A percentile compares a stretch with the other conserved stretches of the same genome.
phyloP scores from a whole-genome alignment of 2,329 filamentous ascomycete species.

The Tothia fuscella region DNA sequence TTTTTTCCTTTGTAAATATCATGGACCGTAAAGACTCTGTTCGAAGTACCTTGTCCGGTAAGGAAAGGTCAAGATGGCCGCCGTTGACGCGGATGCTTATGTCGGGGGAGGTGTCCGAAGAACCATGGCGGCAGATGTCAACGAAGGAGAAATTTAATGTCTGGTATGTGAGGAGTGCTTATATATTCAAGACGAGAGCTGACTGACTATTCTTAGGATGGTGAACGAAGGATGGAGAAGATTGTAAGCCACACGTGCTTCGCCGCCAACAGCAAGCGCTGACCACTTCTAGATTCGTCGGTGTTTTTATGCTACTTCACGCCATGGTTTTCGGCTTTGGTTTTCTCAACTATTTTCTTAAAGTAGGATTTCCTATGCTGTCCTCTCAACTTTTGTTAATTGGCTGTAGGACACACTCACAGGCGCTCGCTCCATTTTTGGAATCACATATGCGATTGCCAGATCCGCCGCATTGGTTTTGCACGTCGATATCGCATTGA shows the following conservation, averaged over 20 bases:
- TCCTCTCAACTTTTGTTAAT: constrained; percentile 7
- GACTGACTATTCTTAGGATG: too few relatives aligned
- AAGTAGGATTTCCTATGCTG: constrained; percentile 29
- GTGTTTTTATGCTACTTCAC: constrained; percentile 62
- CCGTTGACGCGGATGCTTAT: constrained; percentile 72
- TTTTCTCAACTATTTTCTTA: constrained; percentile 67
- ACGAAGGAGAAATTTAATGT: constrained; percentile 62
- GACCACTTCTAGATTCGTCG: constrained; percentile 55
- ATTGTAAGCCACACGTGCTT: too few relatives aligned
- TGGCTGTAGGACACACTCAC: constrained; percentile 47
- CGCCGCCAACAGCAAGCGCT: constrained; percentile 27
- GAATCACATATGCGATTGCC: constrained; percentile 65
- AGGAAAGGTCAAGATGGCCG: constrained; percentile 68
- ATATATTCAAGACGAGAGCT: too few relatives aligned
- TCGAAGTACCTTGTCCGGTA: constrained; percentile 24
- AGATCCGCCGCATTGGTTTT: constrained; percentile 63
- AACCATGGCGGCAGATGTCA: constrained; percentile 56
- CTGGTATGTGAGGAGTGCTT: too few relatives aligned
- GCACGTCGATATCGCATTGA: constrained; percentile 69
- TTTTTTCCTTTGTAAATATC: background rate
- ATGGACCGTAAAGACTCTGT: background rate
- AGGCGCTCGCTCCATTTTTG: constrained; percentile 54
- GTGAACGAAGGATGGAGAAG: constrained; percentile 75
- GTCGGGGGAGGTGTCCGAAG: constrained; percentile 69
- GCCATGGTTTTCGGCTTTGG: constrained; percentile 68